Conservation (phyloP, 129 eudicot genomes). For the Artemisia annua region DNA sequence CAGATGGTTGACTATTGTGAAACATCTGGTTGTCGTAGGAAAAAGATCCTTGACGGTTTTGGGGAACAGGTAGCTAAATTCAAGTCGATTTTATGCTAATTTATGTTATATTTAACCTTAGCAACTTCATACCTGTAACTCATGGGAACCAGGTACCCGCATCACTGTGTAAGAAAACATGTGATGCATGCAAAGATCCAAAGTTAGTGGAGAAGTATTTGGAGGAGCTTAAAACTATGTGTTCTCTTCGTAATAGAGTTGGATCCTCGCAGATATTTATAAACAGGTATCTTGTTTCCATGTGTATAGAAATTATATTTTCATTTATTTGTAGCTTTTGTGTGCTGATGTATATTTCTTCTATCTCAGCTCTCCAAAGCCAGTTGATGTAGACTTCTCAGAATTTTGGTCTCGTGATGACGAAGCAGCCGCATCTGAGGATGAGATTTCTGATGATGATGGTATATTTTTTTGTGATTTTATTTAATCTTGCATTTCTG, state of each 20-base stretch:
- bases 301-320: background rate
- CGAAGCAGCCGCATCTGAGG: conserved; percentile 63
- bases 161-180: conserved; percentile 66
- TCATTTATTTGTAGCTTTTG: background rate
- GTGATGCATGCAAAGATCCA: conserved; percentile 93
- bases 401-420: conserved; percentile 92
- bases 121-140: conserved; percentile 18
- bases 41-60: conserved; percentile 77
- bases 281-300: conserved; percentile 50
- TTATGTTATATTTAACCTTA: conserved; percentile 5
- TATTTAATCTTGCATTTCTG: conserved; percentile 3
- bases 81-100: background rate
- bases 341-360: conserved; percentile 21
- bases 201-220: conserved; percentile 54
- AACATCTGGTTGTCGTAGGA: conserved; percentile 84
- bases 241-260: conserved; percentile 46
- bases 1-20: conserved; percentile 96
- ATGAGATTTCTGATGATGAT: conserved; percentile 88
- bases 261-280: conserved; percentile 61
- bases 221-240: conserved; percentile 63
- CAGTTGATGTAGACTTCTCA: conserved; percentile 44
- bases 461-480: conserved; percentile 40
- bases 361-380: conserved; percentile 54
- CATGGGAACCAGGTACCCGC: conserved; percentile 52
- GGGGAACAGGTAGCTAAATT: conserved; percentile 76